These are phyloP conservation scores for Fragaria iinumae DNA, from an alignment of 306 rosid genomes.

Conservation along the genomic window DNA sequence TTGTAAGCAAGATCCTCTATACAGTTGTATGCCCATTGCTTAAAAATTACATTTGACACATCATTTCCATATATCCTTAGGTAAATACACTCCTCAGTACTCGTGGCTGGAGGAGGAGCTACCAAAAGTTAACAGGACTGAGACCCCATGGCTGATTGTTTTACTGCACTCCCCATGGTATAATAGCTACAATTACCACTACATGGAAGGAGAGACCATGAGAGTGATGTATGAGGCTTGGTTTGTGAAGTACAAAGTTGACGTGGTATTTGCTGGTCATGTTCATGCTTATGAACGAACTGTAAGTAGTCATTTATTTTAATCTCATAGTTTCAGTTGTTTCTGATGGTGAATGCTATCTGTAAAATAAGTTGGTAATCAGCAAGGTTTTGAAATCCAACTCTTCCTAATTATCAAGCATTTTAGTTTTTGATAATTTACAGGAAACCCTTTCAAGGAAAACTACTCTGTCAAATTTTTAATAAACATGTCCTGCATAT, in stretches of 20 bases:
- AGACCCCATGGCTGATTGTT: constrained; percentile 61
- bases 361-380: background rate
- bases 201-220: constrained; percentile 87
- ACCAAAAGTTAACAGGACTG: constrained; percentile 48
- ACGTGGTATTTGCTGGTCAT: constrained; percentile 81
- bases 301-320: constrained; percentile 35
- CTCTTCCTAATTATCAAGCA: background rate
- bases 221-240: constrained; percentile 71
- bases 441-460: background rate
- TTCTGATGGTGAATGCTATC: background rate
- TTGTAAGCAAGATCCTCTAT: background rate
- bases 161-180: constrained; percentile 56
- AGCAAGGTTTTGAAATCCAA: background rate
- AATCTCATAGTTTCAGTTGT: background rate
- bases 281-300: constrained; percentile 94
- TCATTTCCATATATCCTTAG: constrained; percentile 16
- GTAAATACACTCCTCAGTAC: constrained; percentile 56
- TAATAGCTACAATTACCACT: constrained; percentile 58
- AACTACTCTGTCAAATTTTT: background rate
- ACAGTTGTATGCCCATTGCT: background rate
- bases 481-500: background rate
- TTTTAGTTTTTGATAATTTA: constrained; percentile 1
- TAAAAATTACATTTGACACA: background rate
- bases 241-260: constrained; percentile 77
- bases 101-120: constrained; percentile 43